Evolutionary conservation across 1,139 yeast species (phyloP).

Genomic region (Suzukiozyma palmioleophila): DNA sequence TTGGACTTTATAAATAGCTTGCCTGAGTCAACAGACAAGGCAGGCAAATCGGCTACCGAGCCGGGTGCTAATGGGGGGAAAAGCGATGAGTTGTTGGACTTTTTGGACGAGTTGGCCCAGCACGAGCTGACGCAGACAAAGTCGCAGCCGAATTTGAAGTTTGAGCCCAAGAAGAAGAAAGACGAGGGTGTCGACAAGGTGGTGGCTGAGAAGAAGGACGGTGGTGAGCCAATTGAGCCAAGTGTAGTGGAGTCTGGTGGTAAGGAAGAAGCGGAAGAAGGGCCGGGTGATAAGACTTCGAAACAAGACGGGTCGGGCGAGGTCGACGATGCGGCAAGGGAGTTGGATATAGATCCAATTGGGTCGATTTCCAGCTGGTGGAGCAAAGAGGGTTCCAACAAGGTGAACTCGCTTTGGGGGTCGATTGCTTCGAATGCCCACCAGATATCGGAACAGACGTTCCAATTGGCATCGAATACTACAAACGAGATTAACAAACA

Average conservation of each 20-base stretch:
- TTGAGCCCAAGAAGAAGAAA: conserved; percentile 13
- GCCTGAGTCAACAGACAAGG: conserved; percentile 55
- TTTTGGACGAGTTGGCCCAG: conserved; percentile 74
- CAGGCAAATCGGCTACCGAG: conserved; percentile 22
- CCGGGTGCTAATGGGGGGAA: conserved; percentile 29
- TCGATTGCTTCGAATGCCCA: conserved; percentile 45
- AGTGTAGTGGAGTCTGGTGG: not conserved
- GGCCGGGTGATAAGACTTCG: too few relatives aligned
- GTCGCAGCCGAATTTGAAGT: conserved; percentile 11
- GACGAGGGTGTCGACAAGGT: not conserved
- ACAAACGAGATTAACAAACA: conserved; percentile 41
- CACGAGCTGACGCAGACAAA: conserved; percentile 28
- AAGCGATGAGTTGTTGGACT: conserved; percentile 77
- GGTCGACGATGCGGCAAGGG: conserved; percentile 10
- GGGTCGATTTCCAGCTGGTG: conserved; percentile 80
- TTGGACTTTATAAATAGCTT: conserved; percentile 84
- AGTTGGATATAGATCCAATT: conserved; percentile 55
- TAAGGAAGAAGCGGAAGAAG: not conserved
- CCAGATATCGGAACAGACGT: conserved; percentile 38
- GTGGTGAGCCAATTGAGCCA: not conserved
- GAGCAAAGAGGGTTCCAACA: conserved; percentile 71
- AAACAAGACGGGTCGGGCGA: conserved; percentile 1
- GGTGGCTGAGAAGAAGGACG: not conserved
- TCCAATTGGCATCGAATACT: conserved; percentile 39
- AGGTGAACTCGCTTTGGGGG: conserved; percentile 69